Percentiles rank a stretch among this genome's conserved stretches.
These are phyloP conservation scores for Vaccinium myrtillus DNA, from an alignment of 148 eudicot species.

Conservation along the genomic window DNA sequence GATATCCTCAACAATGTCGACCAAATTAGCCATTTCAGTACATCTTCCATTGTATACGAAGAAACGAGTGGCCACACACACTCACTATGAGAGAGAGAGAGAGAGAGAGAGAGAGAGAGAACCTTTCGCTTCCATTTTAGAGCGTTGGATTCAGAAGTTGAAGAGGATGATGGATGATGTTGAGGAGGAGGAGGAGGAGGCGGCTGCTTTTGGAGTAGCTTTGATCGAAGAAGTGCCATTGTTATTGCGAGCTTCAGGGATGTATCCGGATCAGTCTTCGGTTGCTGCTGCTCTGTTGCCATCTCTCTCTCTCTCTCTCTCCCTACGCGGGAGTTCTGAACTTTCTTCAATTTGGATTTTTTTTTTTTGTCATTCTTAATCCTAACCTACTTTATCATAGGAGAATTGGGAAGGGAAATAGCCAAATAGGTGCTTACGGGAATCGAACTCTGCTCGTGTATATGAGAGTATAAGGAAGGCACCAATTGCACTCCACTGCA, in stretches of 20 bases:
- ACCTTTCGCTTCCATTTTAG: constrained; percentile 87
- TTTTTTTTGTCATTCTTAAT: no score
- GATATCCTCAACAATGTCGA: constrained; percentile 18
- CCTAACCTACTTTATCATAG: no score
- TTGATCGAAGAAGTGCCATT: constrained; percentile 63
- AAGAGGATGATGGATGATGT: constrained; percentile 20
- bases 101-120: constrained; percentile 7
- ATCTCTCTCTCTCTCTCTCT: constrained; percentile 32
- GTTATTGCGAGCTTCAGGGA: constrained; percentile 63
- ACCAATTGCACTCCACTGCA: no score
- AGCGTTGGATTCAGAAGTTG: constrained; percentile 29
- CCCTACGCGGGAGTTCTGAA: not conserved
- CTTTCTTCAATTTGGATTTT: not conserved
- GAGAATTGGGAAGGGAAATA: no score
- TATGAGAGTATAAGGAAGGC: no score
- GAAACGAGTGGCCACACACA: no score
- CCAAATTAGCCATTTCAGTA: not conserved
- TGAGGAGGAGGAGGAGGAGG: constrained; percentile 17
- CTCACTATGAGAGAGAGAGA: not conserved
- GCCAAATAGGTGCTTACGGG: no score
- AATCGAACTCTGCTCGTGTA: no score
- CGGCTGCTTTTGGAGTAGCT: constrained; percentile 37
- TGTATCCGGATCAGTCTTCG: constrained; percentile 20
- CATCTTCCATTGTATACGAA: not conserved
- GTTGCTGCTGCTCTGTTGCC: constrained; percentile 41